These are phyloP conservation scores for Ulota crispa DNA, from an alignment of 225 moss, liverwort and hornwort genomes.

Conservation along the genomic window DNA sequence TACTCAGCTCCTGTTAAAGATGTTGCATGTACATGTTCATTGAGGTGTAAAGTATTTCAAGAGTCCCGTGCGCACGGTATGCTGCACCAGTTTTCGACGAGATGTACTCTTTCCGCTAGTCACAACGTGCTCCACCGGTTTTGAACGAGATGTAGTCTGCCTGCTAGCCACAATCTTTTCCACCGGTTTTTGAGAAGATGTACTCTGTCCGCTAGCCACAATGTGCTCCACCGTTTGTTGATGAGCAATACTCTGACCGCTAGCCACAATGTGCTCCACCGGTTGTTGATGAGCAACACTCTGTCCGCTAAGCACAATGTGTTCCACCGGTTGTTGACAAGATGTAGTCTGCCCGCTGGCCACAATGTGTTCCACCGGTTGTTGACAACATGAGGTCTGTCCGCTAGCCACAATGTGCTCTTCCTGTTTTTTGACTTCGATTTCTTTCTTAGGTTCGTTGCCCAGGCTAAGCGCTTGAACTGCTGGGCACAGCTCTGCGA, in stretches of 20 bases:
- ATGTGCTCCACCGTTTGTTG: neutral
- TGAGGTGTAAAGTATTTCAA: slow-evolving; percentile 31
- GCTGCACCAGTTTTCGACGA: slow-evolving; percentile 12
- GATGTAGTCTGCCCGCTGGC: neutral
- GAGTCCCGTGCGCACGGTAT: slow-evolving; percentile 22
- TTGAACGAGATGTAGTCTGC: too few relatives aligned
- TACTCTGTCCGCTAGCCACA: too few relatives aligned
- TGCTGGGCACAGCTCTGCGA: slow-evolving; percentile 66
- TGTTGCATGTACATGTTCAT: neutral
- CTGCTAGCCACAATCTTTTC: too few relatives aligned
- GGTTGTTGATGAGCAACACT: slow-evolving; percentile 13
- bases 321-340: slow-evolving; percentile 15
- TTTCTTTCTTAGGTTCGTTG: slow-evolving; percentile 25
- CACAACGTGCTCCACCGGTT: neutral
- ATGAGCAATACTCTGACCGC: slow-evolving; percentile 9
- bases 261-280: neutral
- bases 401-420: neutral
- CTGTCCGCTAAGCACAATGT: neutral
- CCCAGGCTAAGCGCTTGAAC: slow-evolving; percentile 45
- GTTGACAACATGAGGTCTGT: slow-evolving; percentile 15
- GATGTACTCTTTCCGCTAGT: neutral
- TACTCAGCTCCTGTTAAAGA: neutral
- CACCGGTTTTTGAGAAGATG: too few relatives aligned
- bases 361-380: neutral
- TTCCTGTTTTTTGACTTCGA: neutral